Evolutionary conservation across 805 yeast genomes (phyloP), one percentile per base, ranked within the genome.

Genomic region (Lipomyces yamanashiensis): DNA sequence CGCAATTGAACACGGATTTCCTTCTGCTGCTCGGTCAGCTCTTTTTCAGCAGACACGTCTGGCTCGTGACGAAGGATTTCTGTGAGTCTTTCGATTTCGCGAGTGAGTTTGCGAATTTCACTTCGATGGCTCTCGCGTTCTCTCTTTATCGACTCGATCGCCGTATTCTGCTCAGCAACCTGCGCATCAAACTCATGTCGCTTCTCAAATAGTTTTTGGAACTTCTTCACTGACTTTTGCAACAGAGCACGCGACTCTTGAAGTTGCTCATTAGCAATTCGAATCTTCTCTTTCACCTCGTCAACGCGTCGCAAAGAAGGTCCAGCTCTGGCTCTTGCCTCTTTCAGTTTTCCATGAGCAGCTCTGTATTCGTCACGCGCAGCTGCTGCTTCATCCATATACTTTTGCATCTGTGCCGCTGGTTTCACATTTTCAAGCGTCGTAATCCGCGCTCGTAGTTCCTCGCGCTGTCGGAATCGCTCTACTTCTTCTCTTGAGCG

Each of bases 401-500:
- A 48, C 9, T 50, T 55, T 9, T 59, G 53, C 52, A 60, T 63
- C 54, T 58, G 51, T 7, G 59, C 66, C 17, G 65, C 39, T 12
- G 64, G 64, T 15, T 33, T 39, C 23, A 47, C 23, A 9, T 54
- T 23, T n/a, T 62, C 61, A 33, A 66, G 63, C 53, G 56, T 33
- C 41, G 54, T 57, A 8, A 64, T 41, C 33, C 70, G 58, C n/a
- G 58, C 53, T 33, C 56, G 49, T 15, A 67, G 37, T 15, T 43
- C 49, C 43, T 68, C 66, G 12, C 71, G 67, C 56, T 72, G 63
- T 37, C 53, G 72, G 49, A 82, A 78, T n/a, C 76, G 77, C 67
- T 81, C 79, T 0, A 84, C 88, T 59, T 81, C 83, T 39, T 77
- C 80, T 54, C 79, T 77, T 41, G 83, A 71, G 17, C 73, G 67